Conservation (phyloP, 192 early-diverging fungal species). For the Oehlia diaphana region DNA sequence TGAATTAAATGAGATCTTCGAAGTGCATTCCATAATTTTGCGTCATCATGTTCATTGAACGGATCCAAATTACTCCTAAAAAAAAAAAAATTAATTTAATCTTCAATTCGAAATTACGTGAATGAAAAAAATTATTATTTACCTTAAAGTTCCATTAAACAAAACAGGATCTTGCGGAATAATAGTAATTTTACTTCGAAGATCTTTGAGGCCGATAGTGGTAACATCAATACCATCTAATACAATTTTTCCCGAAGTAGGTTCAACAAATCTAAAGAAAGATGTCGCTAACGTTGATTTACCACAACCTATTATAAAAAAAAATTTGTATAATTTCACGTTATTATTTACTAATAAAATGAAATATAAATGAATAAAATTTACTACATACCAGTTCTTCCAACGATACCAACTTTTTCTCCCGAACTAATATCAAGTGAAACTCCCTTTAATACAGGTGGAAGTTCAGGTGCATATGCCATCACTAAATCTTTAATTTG, state of each 20-base stretch:
- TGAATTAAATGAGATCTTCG: slow-evolving; percentile 68
- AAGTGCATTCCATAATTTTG: slow-evolving; percentile 74
- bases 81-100: background rate
- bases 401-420: slow-evolving; percentile 66
- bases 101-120: too few relatives aligned
- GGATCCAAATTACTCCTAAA: slow-evolving; percentile 83
- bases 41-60: slow-evolving; percentile 75
- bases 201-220: slow-evolving; percentile 51
- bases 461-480: slow-evolving; percentile 71
- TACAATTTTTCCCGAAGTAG: slow-evolving; percentile 40
- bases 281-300: slow-evolving; percentile 60
- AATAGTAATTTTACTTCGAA: slow-evolving; percentile 58
- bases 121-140: background rate
- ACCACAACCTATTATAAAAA: slow-evolving; percentile 46
- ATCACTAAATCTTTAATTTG: slow-evolving; percentile 65
- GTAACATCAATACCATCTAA: slow-evolving; percentile 57
- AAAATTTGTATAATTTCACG: background rate
- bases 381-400: slow-evolving; percentile 43
- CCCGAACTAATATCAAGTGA: slow-evolving; percentile 56
- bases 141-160: slow-evolving; percentile 62
- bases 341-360: background rate
- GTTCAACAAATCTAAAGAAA: slow-evolving; percentile 61
- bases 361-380: background rate
- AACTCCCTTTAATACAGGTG: slow-evolving; percentile 67
- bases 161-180: slow-evolving; percentile 79